Conservation (phyloP, 2,329 filamentous ascomycete genomes). For the Trichoderma asperellum region DNA sequence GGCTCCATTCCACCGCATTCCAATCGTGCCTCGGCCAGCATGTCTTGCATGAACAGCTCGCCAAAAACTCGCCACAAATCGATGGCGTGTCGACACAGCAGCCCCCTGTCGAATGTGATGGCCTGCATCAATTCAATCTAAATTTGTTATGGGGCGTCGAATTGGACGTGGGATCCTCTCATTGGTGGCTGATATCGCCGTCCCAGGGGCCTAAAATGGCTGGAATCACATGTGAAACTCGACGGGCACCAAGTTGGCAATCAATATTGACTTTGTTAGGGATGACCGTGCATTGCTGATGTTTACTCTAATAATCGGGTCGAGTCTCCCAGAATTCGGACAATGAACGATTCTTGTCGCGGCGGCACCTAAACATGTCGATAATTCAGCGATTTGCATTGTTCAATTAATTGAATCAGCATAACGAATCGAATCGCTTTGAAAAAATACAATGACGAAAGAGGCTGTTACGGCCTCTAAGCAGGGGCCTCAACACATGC, state of each 20-base stretch:
- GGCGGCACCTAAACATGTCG: background rate
- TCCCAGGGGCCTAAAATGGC: background rate
- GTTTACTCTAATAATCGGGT: conserved; percentile 4
- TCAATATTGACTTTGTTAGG: conserved; percentile 14
- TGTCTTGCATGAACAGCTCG: conserved; percentile 26
- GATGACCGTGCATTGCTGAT: conserved; percentile 2
- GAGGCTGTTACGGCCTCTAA: background rate
- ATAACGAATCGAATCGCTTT: background rate
- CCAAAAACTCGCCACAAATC: conserved; percentile 1
- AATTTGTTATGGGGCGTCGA: conserved; percentile 7
- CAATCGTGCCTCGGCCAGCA: conserved; percentile 18
- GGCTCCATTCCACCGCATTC: conserved; percentile 9
- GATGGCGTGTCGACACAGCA: conserved; percentile 18
- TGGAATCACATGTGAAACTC: conserved; percentile 26
- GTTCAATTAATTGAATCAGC: background rate
- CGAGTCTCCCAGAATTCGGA: background rate
- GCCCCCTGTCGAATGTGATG: conserved; percentile 13
- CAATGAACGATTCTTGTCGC: background rate
- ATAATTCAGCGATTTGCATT: background rate
- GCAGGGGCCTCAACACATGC: conserved; percentile 12
- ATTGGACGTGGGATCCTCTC: conserved; percentile 24
- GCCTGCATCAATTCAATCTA: conserved; percentile 18
- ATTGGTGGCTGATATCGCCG: conserved; percentile 23
- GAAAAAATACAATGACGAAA: background rate
- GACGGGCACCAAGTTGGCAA: conserved; percentile 14